Conservation (phyloP, 306 rosid genomes). For the Geum urbanum region DNA sequence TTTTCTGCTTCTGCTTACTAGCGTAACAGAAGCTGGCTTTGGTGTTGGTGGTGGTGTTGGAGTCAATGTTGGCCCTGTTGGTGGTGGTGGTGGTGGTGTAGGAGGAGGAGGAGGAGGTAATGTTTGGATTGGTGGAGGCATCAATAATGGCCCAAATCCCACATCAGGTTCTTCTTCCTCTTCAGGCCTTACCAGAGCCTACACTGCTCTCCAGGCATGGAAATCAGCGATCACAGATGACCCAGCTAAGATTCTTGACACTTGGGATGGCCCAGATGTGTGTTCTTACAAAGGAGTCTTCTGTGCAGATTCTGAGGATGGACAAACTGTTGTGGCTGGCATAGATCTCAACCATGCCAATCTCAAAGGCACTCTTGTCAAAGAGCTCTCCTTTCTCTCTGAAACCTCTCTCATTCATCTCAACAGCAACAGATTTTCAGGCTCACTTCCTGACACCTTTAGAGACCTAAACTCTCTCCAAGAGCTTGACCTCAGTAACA, state of each 20-base stretch:
- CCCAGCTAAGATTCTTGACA: conserved; percentile 49
- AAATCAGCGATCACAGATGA: conserved; percentile 83
- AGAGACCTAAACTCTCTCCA: conserved; percentile 49
- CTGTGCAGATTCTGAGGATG: conserved; percentile 49
- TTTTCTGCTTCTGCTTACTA: conserved; percentile 34
- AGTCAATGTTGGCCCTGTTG: conserved; percentile 23
- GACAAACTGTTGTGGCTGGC: conserved; percentile 49
- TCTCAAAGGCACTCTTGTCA: conserved; percentile 73
- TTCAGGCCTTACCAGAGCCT: conserved; percentile 50
- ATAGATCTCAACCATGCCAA: conserved; percentile 96
- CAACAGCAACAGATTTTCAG: conserved; percentile 76
- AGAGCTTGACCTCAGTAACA: conserved; percentile 92
- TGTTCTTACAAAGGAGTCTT: conserved; percentile 90
- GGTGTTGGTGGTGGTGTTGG: conserved; percentile 26
- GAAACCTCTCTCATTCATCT: conserved; percentile 77
- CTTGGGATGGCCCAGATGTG: conserved; percentile 76
- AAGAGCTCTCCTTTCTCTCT: conserved; percentile 64
- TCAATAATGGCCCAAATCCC: conserved; percentile 33
- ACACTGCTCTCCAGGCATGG: conserved; percentile 83
- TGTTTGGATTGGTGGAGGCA: conserved; percentile 68
- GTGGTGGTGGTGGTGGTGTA: conserved; percentile 26
- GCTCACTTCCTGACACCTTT: conserved; percentile 63
- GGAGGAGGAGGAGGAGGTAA: conserved; percentile 27
- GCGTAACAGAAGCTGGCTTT: conserved; percentile 37
- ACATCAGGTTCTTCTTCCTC: conserved; percentile 46